These are phyloP conservation scores for Ormosia emarginata DNA, from an alignment of 306 rosid species.

Conservation along the genomic window DNA sequence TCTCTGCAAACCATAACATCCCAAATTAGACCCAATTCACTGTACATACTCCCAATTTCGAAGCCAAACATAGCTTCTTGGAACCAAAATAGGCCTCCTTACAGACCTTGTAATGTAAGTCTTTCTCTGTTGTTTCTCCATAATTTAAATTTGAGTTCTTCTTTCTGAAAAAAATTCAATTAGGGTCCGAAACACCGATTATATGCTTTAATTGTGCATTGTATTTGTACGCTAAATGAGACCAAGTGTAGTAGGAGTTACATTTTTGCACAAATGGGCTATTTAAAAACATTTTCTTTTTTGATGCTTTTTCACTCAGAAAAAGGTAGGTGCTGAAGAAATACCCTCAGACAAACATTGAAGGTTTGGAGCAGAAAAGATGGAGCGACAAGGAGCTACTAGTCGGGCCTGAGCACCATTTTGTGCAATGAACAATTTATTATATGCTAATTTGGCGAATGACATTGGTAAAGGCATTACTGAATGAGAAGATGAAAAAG, in stretches of 20 bases:
- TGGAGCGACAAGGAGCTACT: constrained; percentile 15
- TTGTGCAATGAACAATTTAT: constrained; percentile 31
- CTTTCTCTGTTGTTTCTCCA: neutral
- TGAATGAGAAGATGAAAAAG: constrained; percentile 47
- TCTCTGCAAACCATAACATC: too few relatives aligned
- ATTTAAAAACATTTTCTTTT: neutral
- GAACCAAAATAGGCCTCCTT: constrained; percentile 69
- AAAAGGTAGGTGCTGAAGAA: constrained; percentile 46
- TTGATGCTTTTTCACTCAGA: constrained; percentile 24
- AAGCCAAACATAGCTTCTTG: constrained; percentile 43
- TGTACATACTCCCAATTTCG: neutral
- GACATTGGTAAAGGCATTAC: constrained; percentile 43
- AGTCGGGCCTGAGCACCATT: constrained; percentile 36
- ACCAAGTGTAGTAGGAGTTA: neutral
- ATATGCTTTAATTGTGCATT: too few relatives aligned
- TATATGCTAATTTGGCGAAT: constrained; percentile 23
- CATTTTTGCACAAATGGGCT: neutral
- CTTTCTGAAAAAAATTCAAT: too few relatives aligned
- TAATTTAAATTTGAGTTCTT: neutral
- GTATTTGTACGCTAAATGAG: neutral
- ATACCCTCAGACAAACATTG: constrained; percentile 46
- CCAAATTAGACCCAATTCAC: too few relatives aligned
- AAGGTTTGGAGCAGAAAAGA: constrained; percentile 45
- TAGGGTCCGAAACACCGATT: too few relatives aligned
- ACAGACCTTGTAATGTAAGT: constrained; percentile 52